Evolutionary conservation across 768 basidiomycete species (phyloP).

Genomic region (Sarcodon sp.): DNA sequence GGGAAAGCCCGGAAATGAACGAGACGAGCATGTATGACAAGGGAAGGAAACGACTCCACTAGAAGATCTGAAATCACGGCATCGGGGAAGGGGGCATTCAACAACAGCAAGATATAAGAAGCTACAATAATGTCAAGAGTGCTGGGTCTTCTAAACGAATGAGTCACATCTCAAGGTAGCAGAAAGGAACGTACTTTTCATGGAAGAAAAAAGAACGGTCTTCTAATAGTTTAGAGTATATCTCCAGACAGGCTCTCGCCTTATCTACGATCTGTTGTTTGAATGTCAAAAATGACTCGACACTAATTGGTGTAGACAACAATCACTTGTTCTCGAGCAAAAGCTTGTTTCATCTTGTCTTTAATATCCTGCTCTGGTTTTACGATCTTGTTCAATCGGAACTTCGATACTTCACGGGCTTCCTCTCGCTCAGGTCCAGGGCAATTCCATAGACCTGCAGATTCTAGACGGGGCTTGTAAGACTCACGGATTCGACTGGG

Average conservation of each 20-base stretch:
- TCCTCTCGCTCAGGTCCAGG: slow-evolving; percentile 26
- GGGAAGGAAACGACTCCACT: slow-evolving; percentile 37
- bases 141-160: slow-evolving; percentile 31
- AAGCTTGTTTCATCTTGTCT: slow-evolving; percentile 33
- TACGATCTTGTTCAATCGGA: background rate
- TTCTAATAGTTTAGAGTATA: slow-evolving; percentile 43
- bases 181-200: slow-evolving; percentile 23
- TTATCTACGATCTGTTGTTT: slow-evolving; percentile 42
- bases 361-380: background rate
- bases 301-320: background rate
- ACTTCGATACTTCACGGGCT: slow-evolving; percentile 21
- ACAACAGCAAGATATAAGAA: slow-evolving; percentile 51
- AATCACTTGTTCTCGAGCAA: slow-evolving; percentile 52
- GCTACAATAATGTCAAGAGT: slow-evolving; percentile 56
- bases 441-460: slow-evolving; percentile 48
- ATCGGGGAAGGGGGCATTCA: slow-evolving; percentile 49
- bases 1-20: slow-evolving; percentile 24
- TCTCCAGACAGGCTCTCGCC: slow-evolving; percentile 40
- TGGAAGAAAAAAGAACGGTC: slow-evolving; percentile 35
- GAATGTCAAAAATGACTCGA: too few relatives aligned
- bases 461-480: slow-evolving; percentile 45
- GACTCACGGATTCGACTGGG: slow-evolving; percentile 46
- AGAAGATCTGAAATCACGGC: slow-evolving; percentile 42
- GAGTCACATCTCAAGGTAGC: background rate
- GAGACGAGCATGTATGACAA: slow-evolving; percentile 45